Evolutionary conservation across 441 rosid species (phyloP), one percentile per base, ranked within the genome.

Genomic region (Bocquillonia castaneifolia): DNA sequence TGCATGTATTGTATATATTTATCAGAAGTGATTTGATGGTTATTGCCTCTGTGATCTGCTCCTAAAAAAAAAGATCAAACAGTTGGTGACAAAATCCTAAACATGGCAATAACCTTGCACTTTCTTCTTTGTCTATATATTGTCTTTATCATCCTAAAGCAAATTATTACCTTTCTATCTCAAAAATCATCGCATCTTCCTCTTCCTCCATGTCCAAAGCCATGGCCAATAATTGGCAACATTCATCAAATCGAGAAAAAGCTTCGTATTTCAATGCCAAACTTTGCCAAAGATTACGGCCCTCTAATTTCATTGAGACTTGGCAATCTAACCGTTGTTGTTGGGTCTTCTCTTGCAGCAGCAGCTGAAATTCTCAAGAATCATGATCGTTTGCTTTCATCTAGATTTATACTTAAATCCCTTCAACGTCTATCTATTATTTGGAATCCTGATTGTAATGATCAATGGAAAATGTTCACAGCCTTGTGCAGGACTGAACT

Each of bases 141-240:
- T n/a, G n/a, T n/a, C n/a, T n/a, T n/a, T n/a, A n/a, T n/a, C n/a
- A n/a, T n/a, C n/a, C n/a, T n/a, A n/a, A n/a, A n/a, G n/a, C n/a
- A n/a, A n/a, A n/a, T n/a, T n/a, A n/a, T n/a, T n/a, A n/a, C n/a
- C n/a, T n/a, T n/a, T n/a, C n/a, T n/a, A n/a, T n/a, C n/a, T n/a
- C n/a, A n/a, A n/a, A n/a, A n/a, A n/a, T n/a, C n/a, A n/a, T n/a
- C n/a, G n/a, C n/a, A n/a, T n/a, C n/a, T n/a, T 6, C 53, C 36
- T 10, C 63, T 75, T 31, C 82, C 84, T n/a, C 80, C 78, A 47
- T 80, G 78, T 3, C 79, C 82, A 4, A 68, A 12, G 20, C 77
- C 70, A 34, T 78, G 84, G 84, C 82, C 77, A 3, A 59, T 81
- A 20, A 56, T 76, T 0, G 81, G 77, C 6, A 78, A 81, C 59